These are phyloP conservation scores for Helicocarpus griseus DNA, from an alignment of 2,329 filamentous ascomycete genomes.

Conservation along the genomic window DNA sequence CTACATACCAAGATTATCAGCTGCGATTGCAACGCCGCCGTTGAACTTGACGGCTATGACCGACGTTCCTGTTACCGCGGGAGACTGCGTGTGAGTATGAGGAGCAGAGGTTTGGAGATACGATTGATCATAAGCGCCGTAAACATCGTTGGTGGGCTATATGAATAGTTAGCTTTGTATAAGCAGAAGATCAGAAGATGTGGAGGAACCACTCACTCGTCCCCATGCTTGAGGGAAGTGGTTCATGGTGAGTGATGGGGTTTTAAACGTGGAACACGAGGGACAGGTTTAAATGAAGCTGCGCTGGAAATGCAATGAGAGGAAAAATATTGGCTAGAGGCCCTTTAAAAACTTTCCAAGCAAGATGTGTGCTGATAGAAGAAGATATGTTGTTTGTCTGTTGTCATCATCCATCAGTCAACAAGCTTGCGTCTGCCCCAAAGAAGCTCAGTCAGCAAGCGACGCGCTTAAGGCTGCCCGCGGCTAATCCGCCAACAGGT, in stretches of 20 bases:
- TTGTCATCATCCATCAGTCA: slow-evolving; percentile 4
- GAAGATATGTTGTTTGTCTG: slow-evolving; percentile 1
- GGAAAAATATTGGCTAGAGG: background rate
- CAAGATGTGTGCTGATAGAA: background rate
- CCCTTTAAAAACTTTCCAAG: background rate
- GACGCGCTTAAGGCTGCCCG: slow-evolving; percentile 10
- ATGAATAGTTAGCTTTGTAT: slow-evolving; percentile 9
- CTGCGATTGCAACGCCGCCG: slow-evolving; percentile 89
- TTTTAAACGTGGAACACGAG: background rate
- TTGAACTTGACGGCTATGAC: slow-evolving; percentile 94
- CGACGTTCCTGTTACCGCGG: slow-evolving; percentile 92
- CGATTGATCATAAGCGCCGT: slow-evolving; percentile 82
- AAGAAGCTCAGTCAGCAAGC: slow-evolving; percentile 1
- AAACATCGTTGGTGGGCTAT: slow-evolving; percentile 93
- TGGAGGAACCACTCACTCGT: slow-evolving; percentile 41
- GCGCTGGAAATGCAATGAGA: background rate
- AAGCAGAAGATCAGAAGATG: background rate
- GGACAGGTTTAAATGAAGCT: background rate
- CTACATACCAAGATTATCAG: slow-evolving; percentile 79
- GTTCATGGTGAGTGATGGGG: slow-evolving; percentile 43
- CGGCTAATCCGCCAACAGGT: background rate
- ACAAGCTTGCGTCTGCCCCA: slow-evolving; percentile 7
- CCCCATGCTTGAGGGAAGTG: slow-evolving; percentile 58
- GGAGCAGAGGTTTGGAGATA: slow-evolving; percentile 64
- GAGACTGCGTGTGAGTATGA: slow-evolving; percentile 79